A percentile compares a stretch with the other conserved stretches of the same genome.
phyloP scores from a whole-genome alignment of 1,284 basidiomycete species.

The Boletus subluridellus region DNA sequence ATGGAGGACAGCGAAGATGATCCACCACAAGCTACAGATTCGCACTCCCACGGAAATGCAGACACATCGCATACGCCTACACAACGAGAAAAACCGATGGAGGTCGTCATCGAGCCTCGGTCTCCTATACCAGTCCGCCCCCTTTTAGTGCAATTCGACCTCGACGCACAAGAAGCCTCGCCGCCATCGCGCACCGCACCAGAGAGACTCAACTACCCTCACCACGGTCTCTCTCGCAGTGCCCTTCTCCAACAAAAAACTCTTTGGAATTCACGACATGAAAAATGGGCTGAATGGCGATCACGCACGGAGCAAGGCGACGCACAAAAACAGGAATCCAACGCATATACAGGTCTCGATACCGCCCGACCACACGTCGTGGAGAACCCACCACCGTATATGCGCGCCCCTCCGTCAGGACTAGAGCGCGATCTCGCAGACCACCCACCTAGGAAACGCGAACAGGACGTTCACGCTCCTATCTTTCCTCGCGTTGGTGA shows the following conservation, averaged over 20 bases:
- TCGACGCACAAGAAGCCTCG: conserved; percentile 1
- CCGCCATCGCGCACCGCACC: conserved; percentile 4
- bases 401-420: conserved; percentile 25
- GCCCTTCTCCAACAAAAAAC: conserved; percentile 55
- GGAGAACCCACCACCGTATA: conserved; percentile 18
- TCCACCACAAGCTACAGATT: conserved; percentile 5
- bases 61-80: neutral
- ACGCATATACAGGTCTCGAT: conserved; percentile 24
- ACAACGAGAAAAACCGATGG: conserved; percentile 1
- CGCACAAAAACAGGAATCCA: conserved; percentile 26
- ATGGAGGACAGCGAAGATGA: neutral
- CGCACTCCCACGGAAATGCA: conserved; percentile 1
- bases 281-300: conserved; percentile 45
- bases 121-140: conserved; percentile 26
- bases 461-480: conserved; percentile 29
- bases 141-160: neutral
- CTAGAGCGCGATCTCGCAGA: conserved; percentile 27
- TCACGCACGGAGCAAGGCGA: conserved; percentile 20
- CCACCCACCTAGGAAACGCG: conserved; percentile 10
- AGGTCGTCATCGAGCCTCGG: conserved; percentile 5
- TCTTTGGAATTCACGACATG: conserved; percentile 54
- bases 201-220: conserved; percentile 28
- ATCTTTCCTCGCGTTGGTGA: conserved; percentile 67
- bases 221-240: conserved; percentile 59
- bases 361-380: neutral